A percentile compares a stretch with the other conserved stretches of the same genome.
phyloP scores from a whole-genome alignment of 2,329 filamentous ascomycete genomes.

The Simplicillium aogashimaense region DNA sequence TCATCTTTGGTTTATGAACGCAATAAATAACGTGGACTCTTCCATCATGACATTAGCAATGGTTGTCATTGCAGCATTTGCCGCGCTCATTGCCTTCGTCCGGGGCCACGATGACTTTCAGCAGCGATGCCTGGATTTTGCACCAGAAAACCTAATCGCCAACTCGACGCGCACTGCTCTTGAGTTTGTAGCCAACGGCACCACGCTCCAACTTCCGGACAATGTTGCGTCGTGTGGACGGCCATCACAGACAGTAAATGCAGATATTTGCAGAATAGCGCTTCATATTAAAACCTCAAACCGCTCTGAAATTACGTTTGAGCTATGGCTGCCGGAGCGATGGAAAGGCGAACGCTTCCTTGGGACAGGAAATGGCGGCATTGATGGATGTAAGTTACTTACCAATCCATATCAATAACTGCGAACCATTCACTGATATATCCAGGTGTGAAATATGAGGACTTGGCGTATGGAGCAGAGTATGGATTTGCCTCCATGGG shows the following conservation, averaged over 20 bases:
- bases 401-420: not conserved
- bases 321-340: conserved; percentile 35
- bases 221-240: conserved; percentile 25
- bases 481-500: conserved; percentile 36
- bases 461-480: conserved; percentile 31
- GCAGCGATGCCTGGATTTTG: not conserved
- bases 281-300: conserved; percentile 16
- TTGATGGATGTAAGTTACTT: conserved; percentile 29
- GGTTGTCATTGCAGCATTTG: not conserved
- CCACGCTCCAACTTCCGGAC: conserved; percentile 18
- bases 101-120: not conserved
- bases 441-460: conserved; percentile 31
- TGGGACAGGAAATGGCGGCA: conserved; percentile 36
- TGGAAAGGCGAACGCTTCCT: conserved; percentile 34
- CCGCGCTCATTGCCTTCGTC: not conserved
- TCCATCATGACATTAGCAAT: no score
- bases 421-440: no score
- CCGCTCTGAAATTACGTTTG: conserved; percentile 32
- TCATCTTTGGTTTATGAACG: no score
- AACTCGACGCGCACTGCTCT: not conserved
- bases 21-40: no score
- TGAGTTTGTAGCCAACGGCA: conserved; percentile 5
- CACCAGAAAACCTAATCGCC: not conserved
- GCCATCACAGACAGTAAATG: conserved; percentile 10
- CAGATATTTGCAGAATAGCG: conserved; percentile 11